These are phyloP conservation scores for Plasmodium ovale DNA, from an alignment of 169 alveolate species.

Conservation along the genomic window DNA sequence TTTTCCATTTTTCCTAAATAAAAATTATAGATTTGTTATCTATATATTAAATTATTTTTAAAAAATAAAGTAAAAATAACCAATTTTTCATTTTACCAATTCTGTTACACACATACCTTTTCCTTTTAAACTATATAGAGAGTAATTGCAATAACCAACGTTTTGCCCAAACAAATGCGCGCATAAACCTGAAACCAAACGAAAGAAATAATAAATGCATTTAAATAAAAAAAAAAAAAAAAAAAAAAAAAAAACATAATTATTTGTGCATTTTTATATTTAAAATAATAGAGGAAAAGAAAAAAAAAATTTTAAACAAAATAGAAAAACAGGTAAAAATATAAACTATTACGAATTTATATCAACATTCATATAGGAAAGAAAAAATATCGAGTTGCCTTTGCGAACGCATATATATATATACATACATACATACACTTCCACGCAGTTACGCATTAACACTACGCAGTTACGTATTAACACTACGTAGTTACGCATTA, in stretches of 20 bases:
- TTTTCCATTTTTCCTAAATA: slow-evolving; percentile 14
- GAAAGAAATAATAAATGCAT: slow-evolving; percentile 6
- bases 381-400: slow-evolving; percentile 20
- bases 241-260: slow-evolving; percentile 29
- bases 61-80: slow-evolving; percentile 21
- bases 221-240: slow-evolving; percentile 19
- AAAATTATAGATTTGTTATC: slow-evolving; percentile 17
- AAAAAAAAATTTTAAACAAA: slow-evolving; percentile 15
- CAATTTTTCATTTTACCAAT: slow-evolving; percentile 2
- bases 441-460: background rate
- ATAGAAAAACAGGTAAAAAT: slow-evolving; percentile 6
- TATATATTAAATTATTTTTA: slow-evolving; percentile 2
- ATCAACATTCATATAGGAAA: slow-evolving; percentile 33
- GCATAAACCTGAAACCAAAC: slow-evolving; percentile 38
- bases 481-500: too few relatives aligned
- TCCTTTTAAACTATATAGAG: slow-evolving; percentile 33
- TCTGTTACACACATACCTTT: slow-evolving; percentile 54
- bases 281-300: slow-evolving; percentile 18
- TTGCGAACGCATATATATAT: background rate
- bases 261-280: too few relatives aligned
- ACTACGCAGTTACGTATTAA: background rate
- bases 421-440: slow-evolving; percentile 28
- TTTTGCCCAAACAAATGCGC: slow-evolving; percentile 14
- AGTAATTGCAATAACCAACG: slow-evolving; percentile 36
- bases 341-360: slow-evolving; percentile 11